Conservation (phyloP, 495 filamentous ascomycete species). For the Lasiosphaeris hirsuta region DNA sequence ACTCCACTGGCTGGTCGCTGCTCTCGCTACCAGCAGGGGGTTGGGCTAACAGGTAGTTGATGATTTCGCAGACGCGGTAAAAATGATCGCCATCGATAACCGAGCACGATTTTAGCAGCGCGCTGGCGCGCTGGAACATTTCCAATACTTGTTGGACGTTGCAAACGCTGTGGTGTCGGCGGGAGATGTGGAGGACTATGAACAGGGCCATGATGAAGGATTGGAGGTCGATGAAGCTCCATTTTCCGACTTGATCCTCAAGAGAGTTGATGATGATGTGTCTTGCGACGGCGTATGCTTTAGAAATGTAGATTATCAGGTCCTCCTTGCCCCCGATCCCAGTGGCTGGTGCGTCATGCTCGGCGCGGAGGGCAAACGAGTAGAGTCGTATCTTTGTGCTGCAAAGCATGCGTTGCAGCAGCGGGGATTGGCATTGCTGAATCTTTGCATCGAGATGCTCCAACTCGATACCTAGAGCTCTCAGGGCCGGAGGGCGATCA, state of each 20-base stretch:
- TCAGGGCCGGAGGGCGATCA: too few relatives aligned
- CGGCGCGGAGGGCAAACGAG: background rate
- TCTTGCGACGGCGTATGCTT: background rate
- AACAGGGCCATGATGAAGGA: slow-evolving; percentile 3
- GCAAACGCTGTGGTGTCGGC: background rate
- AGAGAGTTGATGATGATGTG: background rate
- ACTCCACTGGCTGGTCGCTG: too few relatives aligned
- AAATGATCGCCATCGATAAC: background rate
- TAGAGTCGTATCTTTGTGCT: background rate
- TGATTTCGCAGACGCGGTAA: slow-evolving; percentile 3
- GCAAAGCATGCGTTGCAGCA: background rate
- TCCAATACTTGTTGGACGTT: too few relatives aligned
- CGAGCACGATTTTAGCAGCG: background rate
- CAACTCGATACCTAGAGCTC: too few relatives aligned
- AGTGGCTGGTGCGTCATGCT: too few relatives aligned
- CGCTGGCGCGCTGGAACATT: background rate
- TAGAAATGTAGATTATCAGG: background rate
- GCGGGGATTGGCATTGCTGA: background rate
- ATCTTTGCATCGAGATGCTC: too few relatives aligned
- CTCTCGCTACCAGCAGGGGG: background rate
- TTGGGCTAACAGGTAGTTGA: background rate
- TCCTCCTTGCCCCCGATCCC: too few relatives aligned
- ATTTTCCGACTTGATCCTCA: background rate
- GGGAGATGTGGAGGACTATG: background rate
- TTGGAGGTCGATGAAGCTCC: background rate